phyloP scores from a whole-genome alignment of 768 basidiomycete species.

The Macrocybe gigantea region DNA sequence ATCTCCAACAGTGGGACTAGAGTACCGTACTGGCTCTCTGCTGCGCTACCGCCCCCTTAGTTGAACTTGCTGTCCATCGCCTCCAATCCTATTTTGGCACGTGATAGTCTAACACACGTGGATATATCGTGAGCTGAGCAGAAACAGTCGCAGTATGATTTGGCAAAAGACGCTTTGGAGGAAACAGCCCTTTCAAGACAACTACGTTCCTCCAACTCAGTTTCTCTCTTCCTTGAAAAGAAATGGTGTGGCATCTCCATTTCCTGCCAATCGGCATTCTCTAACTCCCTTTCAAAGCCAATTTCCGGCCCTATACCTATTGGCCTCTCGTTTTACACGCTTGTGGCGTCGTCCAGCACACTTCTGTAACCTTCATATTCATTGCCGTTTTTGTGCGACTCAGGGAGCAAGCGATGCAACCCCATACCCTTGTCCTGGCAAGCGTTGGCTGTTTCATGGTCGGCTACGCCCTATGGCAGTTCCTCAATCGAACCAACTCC shows the following conservation, averaged over 20 bases:
- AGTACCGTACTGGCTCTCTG: too few relatives aligned
- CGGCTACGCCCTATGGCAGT: constrained; percentile 62
- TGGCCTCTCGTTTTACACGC: constrained; percentile 64
- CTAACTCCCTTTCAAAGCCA: constrained; percentile 42
- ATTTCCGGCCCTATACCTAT: constrained; percentile 76
- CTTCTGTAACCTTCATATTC: constrained; percentile 77
- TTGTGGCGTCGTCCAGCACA: constrained; percentile 78
- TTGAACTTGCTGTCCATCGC: too few relatives aligned
- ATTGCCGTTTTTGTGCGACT: constrained; percentile 73
- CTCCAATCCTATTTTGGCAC: too few relatives aligned
- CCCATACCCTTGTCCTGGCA: constrained; percentile 61
- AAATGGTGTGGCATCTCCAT: constrained; percentile 54
- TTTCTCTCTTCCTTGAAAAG: constrained; percentile 76
- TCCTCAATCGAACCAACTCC: constrained; percentile 31
- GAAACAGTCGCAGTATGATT: not conserved
- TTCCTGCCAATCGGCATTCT: constrained; percentile 7
- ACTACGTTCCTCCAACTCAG: constrained; percentile 67
- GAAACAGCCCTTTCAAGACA: constrained; percentile 71
- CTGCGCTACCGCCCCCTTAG: too few relatives aligned
- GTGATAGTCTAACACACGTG: too few relatives aligned
- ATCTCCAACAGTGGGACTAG: too few relatives aligned
- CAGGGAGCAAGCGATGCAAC: constrained; percentile 57
- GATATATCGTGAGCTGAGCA: too few relatives aligned
- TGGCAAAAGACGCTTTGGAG: constrained; percentile 85
- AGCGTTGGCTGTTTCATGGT: constrained; percentile 53